Evolutionary conservation across 139 green algal species (phyloP), one percentile per base, ranked within the genome.

Genomic region (Coelastrella sp.): DNA sequence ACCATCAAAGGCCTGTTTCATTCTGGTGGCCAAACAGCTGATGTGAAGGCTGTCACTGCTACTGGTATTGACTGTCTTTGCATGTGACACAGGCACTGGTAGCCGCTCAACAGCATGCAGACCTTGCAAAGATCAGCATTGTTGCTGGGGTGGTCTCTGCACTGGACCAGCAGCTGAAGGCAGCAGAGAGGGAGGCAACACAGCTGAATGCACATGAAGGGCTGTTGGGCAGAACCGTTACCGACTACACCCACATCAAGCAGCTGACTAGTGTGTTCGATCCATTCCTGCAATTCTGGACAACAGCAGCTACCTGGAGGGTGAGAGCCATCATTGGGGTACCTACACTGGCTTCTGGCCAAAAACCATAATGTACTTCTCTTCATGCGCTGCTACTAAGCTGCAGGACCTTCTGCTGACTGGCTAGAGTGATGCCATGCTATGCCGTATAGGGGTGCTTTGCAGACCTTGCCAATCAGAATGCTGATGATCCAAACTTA

Each of bases 281-380:
- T 5, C 96, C 96, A 12, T 98, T 96, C 93, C 74, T 93, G 27
- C 92, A 96, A 82, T 96, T 98, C 90, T 98, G 96, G 96, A 93
- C 86, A 24, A 95, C 91, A 56, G 94, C 95, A 8, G 27, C 57
- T 57, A 78, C 79, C 9, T 97, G 94, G 94, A 89, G 91, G 91
- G 91, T 93, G 22, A 87, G 57, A 49, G 35, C 35, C 1, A 49
- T 49, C 35, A 49, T 49, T 49, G 35, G 35, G 35, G 35, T 49
- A 49, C 35, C 35, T 49, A 49, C 35, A 49, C 35, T 49, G 35
- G 35, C 35, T 49, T 49, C 35, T 49, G 35, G 35, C 35, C 35
- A 49, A 49, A 1, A 1, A 49, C 35, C 35, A 5, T 49, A 49
- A 3, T 49, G 35, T 49, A 49, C 35, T 49, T 49, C 35, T 1